Conservation (phyloP, 75 land plant genomes). For the Cupressus sempervirens region DNA sequence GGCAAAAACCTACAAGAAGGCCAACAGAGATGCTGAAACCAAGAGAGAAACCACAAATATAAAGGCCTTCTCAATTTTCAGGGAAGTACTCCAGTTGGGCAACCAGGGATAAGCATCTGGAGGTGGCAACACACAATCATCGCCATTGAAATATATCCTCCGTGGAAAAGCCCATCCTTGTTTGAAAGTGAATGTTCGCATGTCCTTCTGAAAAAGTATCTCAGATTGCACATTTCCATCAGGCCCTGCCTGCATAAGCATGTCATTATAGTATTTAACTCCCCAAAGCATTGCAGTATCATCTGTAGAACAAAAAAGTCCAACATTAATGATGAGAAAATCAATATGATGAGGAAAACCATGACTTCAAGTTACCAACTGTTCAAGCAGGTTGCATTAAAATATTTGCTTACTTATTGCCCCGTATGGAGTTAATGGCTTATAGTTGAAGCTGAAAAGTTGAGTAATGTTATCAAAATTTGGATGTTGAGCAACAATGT, state of each 20-base stretch:
- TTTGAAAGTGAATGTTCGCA: slow-evolving; percentile 36
- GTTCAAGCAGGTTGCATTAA: not conserved
- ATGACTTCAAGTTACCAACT: not conserved
- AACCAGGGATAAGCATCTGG: slow-evolving; percentile 54
- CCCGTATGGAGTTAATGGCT: slow-evolving; percentile 40
- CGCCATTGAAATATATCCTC: slow-evolving; percentile 57
- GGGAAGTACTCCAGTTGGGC: slow-evolving; percentile 30
- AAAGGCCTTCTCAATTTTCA: not conserved
- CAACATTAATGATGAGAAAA: not conserved
- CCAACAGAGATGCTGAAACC: slow-evolving; percentile 3
- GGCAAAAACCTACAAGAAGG: not conserved
- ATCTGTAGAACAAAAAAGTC: slow-evolving; percentile 28
- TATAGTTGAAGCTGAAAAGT: slow-evolving; percentile 63
- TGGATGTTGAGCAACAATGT: slow-evolving; percentile 60
- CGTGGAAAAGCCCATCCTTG: slow-evolving; percentile 67
- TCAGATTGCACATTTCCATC: slow-evolving; percentile 68
- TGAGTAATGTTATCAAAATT: slow-evolving; percentile 52
- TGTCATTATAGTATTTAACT: slow-evolving; percentile 58
- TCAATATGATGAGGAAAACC: not conserved
- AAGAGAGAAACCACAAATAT: not conserved
- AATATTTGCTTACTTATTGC: slow-evolving; percentile 38
- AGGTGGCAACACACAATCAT: slow-evolving; percentile 53
- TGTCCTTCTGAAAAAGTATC: slow-evolving; percentile 40
- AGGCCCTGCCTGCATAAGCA: slow-evolving; percentile 55
- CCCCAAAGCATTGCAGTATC: slow-evolving; percentile 76